Evolutionary conservation across 2,329 filamentous ascomycete species (phyloP).

Genomic region (Calonectria leucothoes): DNA sequence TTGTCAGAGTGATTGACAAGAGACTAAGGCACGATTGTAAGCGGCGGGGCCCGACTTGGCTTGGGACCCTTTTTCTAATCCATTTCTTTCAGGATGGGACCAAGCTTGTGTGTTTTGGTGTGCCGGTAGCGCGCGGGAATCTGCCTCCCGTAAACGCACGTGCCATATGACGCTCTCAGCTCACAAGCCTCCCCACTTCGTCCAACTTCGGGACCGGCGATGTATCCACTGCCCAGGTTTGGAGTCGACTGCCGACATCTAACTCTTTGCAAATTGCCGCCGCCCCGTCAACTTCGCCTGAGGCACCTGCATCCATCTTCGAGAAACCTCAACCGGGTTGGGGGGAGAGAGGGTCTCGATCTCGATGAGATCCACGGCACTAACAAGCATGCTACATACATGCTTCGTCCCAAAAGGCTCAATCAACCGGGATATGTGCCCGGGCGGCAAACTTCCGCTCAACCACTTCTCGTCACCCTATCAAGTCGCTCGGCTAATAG

Average conservation of each 20-base stretch:
- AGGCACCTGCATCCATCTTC: conserved; percentile 1
- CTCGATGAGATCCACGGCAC: neutral
- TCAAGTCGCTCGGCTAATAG: neutral
- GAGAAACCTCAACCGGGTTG: neutral
- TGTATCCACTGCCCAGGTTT: neutral
- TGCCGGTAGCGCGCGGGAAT: conserved; percentile 30
- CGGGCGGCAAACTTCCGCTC: neutral
- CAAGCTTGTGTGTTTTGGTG: conserved; percentile 19
- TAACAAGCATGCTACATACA: neutral
- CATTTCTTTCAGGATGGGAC: neutral
- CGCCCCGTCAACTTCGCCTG: neutral
- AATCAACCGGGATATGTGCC: neutral
- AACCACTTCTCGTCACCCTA: neutral
- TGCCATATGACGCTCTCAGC: conserved; percentile 32
- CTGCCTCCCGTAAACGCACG: conserved; percentile 36
- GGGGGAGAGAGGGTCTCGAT: neutral
- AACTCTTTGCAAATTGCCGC: neutral
- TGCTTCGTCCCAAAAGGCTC: neutral
- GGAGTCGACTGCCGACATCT: conserved; percentile 9
- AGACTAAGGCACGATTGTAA: conserved; percentile 6
- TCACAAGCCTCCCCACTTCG: conserved; percentile 27
- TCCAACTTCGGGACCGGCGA: neutral
- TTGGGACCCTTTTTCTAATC: conserved; percentile 18
- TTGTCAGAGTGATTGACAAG: conserved; percentile 15
- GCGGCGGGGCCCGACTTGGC: conserved; percentile 15